Evolutionary conservation across 345 rosid genomes (phyloP).

Genomic region (Brassica carinata): DNA sequence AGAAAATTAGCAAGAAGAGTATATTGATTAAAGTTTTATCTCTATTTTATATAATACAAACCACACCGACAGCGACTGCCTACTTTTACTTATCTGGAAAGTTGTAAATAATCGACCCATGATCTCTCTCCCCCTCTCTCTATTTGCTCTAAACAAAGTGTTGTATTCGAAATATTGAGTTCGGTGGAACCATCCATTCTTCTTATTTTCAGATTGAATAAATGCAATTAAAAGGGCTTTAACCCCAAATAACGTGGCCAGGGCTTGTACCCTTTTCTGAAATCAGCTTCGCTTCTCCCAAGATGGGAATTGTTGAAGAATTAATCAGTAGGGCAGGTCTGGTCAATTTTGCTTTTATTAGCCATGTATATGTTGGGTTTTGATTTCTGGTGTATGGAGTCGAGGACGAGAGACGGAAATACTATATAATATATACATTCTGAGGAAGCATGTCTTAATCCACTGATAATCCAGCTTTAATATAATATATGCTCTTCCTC

Average conservation of each 20-base stretch:
- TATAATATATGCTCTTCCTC: too few relatives aligned
- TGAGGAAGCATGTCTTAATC: too few relatives aligned
- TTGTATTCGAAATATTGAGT: background rate
- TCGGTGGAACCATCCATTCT: slow-evolving; percentile 28
- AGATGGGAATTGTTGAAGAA: background rate
- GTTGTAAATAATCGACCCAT: slow-evolving; percentile 23
- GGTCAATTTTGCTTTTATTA: background rate
- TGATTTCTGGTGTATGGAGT: too few relatives aligned
- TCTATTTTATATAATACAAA: slow-evolving; percentile 10
- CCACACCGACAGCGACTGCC: slow-evolving; percentile 33
- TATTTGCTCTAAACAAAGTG: background rate
- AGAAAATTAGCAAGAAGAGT: background rate
- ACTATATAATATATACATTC: too few relatives aligned
- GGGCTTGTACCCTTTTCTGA: background rate
- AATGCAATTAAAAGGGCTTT: slow-evolving; percentile 23
- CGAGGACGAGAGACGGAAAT: too few relatives aligned
- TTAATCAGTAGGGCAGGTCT: too few relatives aligned
- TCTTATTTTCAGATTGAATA: slow-evolving; percentile 11
- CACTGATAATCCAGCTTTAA: too few relatives aligned
- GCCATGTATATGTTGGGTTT: too few relatives aligned
- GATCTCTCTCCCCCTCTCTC: background rate
- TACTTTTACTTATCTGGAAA: slow-evolving; percentile 24
- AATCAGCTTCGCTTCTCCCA: too few relatives aligned
- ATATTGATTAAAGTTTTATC: slow-evolving; percentile 10
- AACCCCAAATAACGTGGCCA: slow-evolving; percentile 12